A percentile compares a stretch with the other conserved stretches of the same genome.
Conservation (phyloP, 2,329 filamentous ascomycete genomes). For the Ambrosiella cleistominuta region DNA sequence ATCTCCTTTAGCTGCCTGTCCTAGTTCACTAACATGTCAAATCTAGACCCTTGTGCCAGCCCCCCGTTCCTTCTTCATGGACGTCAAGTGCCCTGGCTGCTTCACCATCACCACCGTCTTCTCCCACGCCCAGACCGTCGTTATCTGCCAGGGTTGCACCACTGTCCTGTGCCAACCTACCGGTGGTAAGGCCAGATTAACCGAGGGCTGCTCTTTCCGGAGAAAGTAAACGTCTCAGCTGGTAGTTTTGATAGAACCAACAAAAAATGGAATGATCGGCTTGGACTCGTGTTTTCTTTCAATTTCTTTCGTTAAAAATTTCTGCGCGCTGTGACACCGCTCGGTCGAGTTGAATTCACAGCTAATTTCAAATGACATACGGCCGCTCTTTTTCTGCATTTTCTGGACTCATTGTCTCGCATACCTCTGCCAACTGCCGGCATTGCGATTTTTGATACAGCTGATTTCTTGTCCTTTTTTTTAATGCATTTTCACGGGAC, state of each 20-base stretch:
- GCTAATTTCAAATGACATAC: not conserved
- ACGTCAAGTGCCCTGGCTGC: conserved; percentile 99
- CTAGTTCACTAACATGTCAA: not conserved
- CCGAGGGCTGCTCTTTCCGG: conserved; percentile 99
- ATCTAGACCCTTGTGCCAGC: conserved; percentile 75
- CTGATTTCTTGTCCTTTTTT: too few relatives aligned
- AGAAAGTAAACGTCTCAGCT: conserved; percentile 64
- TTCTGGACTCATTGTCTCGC: too few relatives aligned
- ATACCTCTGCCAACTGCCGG: too few relatives aligned
- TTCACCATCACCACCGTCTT: conserved; percentile 99
- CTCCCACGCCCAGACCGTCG: conserved; percentile 99
- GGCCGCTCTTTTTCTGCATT: too few relatives aligned
- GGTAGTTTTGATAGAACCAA: conserved; percentile 18
- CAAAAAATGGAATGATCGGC: conserved; percentile 13
- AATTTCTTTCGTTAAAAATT: not conserved
- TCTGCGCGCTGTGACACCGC: not conserved
- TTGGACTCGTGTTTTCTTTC: conserved; percentile 13
- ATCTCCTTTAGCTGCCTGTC: not conserved
- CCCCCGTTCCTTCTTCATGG: conserved; percentile 99
- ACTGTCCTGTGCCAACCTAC: conserved; percentile 99
- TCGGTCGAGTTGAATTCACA: not conserved
- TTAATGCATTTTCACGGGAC: too few relatives aligned
- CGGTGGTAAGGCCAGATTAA: conserved; percentile 96
- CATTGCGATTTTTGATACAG: too few relatives aligned
- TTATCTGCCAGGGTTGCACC: conserved; percentile 99